Percentiles rank a stretch among this genome's conserved stretches.
These are phyloP conservation scores for Phytopythium chamaehyphon DNA, from an alignment of 352 stramenopile genomes.

Conservation along the genomic window DNA sequence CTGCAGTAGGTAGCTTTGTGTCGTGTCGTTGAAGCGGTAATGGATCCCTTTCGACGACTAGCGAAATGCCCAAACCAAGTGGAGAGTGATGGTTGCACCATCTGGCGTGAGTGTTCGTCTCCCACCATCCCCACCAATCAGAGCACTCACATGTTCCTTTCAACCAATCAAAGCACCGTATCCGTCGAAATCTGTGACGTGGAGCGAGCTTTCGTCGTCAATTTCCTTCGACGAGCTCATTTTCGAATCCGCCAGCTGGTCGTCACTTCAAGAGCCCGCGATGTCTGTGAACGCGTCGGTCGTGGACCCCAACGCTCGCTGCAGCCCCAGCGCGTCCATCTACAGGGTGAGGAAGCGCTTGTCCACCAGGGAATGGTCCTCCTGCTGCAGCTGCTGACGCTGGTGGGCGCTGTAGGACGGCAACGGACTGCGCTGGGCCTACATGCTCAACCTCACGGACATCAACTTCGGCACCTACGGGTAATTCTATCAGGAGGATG, in stretches of 20 bases:
- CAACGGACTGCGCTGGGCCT: conserved; percentile 53
- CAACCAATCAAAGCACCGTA: too few relatives aligned
- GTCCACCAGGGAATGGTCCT: too few relatives aligned
- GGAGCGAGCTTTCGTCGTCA: too few relatives aligned
- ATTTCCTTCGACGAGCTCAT: too few relatives aligned
- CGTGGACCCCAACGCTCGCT: conserved; percentile 20
- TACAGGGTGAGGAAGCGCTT: conserved; percentile 24
- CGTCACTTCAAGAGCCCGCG: too few relatives aligned
- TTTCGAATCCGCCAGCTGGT: not conserved
- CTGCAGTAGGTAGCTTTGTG: conserved; percentile 20
- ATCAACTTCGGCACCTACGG: conserved; percentile 54
- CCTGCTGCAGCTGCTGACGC: too few relatives aligned
- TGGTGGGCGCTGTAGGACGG: conserved; percentile 23
- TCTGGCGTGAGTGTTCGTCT: too few relatives aligned
- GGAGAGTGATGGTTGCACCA: conserved; percentile 4
- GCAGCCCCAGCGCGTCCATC: conserved; percentile 15
- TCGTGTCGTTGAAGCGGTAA: too few relatives aligned
- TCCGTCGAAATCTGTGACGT: too few relatives aligned
- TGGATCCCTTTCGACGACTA: not conserved
- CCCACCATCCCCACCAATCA: not conserved
- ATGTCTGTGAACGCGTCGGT: conserved; percentile 3
- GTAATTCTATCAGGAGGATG: conserved; percentile 11
- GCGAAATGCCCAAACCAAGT: not conserved
- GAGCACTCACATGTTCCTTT: too few relatives aligned
- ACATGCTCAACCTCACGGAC: conserved; percentile 73